Base-by-base conservation (phyloP, 306 rosid species). In the Cicer bijugum region DNA sequence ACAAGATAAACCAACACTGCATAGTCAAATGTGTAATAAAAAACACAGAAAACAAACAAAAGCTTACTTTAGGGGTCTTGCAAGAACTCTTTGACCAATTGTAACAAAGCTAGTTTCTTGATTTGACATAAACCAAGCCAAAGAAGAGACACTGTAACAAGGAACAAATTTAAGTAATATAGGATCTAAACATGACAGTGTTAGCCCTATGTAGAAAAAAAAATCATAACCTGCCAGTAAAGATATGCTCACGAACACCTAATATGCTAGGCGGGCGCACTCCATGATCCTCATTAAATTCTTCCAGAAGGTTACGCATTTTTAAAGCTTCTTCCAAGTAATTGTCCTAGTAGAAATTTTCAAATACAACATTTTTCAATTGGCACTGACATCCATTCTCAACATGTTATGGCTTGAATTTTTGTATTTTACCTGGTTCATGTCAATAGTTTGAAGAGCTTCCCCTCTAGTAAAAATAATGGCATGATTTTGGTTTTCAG, bases 61-160 rank as follows among this genome's bases (percentile, higher is more conserved):
- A 67, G 53, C 95, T 70, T 85, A 94, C 99, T 94, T 94, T 57
- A 94, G 82, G 28, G 99, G 96, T 79, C 91, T 88, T 78, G 99
- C 99, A 61, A 94, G 95, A 78, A 91, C 96, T 77, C 99, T 88
- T 80, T 94, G 99, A 60, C 99, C 99, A 67, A 94, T 82, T 44
- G 99, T 94, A 77, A 94, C 99, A 68, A 94, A 94, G 82, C 96
- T 89, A 67, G 93, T 88, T 86, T 94, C 99, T 88, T 94, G 99
- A 85, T 94, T 94, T 79, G 99, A 91, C 99, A 94, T 94, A 84
- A 94, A 94, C 99, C 99, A 94, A 69, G 99, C 99, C 84, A 91
- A 81, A 48, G 99, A 94, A 40, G 99, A 94, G 46, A 91, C 99
- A 91, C 97, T 94, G 97, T 73, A 78, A 62, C 59, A 66, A 52